Evolutionary conservation across 2,329 filamentous ascomycete genomes (phyloP), one percentile per base, ranked within the genome.

Genomic region (Colletotrichum trifolii): DNA sequence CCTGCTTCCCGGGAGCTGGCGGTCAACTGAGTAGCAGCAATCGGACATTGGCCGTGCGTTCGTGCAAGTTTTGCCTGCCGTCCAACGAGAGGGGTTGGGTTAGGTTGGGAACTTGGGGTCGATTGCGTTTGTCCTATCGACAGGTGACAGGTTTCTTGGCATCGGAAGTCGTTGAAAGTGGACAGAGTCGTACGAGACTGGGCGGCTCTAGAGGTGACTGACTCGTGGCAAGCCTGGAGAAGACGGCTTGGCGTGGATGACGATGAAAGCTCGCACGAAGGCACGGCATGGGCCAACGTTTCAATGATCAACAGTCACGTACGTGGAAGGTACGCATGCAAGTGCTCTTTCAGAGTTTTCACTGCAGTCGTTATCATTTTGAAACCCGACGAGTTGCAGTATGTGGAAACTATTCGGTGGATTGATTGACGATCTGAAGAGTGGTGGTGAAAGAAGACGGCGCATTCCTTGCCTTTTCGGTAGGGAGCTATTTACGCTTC

Each of bases 151-250:
- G 40, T 53, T 15, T 45, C 61, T 64, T 60, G 56, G 61, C 61
- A 64, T 64, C 56, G 56, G 55, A 61, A 60, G 56, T 55, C 50
- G 8, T 64, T 61, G 61, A 50, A 52, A 53, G 54, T 17, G 25
- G 9, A 42, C 12, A 60, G 45, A 46, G 45, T 64, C 56, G 61
- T 64, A 64, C 56, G 56, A 64, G 56, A 34, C 46, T 60, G 61
- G 54, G 47, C 43, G 56, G 45, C 25, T 50, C 49, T 40, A 34
- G 48, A 35, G 45, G 56, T 52, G 61, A 55, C 45, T 60, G 57
- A 64, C 57, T 64, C 61, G 61, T 47, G 33, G 56, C 43, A 17
- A 11, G 11, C 25, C 10, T 58, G 34, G 55, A 49, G 46, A 34
- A 35, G 36, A 36, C 25, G 17, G 61, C 56, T 50, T 54, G 56